Base-by-base conservation (phyloP, 1,284 basidiomycete species). In the Sporisorium iseilematis-ciliati region DNA sequence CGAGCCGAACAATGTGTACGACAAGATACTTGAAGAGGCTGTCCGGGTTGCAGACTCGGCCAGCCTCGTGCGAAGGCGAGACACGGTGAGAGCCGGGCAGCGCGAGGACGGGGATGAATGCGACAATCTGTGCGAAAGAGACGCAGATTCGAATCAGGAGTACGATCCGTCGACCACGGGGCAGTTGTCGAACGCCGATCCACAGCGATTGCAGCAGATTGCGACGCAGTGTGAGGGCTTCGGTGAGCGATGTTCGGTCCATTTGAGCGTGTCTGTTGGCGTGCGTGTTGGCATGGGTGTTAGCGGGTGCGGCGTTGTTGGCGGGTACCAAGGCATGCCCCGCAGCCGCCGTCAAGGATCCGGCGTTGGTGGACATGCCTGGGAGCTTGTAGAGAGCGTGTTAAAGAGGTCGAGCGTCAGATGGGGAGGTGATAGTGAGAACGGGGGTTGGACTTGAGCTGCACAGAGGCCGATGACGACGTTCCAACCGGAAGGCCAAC, bases 1-100 rank as follows among this genome's bases (percentile, higher is more conserved):
- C 65, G 4, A 82, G 65, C 11, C 80, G 62, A 33, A 75, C 56
- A 25, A 73, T 61, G 63, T 82, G 78, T 11, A 82, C 65, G 21
- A 74, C 45, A 12, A 82, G 62, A 21, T 74, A 82, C 48, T 78
- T 78, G 70, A 79, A 80, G 45, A 82, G 70, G 31, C 68, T 65
- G 57, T 75, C 66, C 1, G 78, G 78, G 31, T 75, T 43, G 60
- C 77, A 79, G 12, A 68, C 60, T 18, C 61, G 40, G 21, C 56
- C 67, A 10, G 48, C 14, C 49, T 65, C 54, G 45, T 67, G 58
- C 0, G 65, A 62, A 18, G 55, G 52, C 5, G 65, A 65, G 38
- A 57, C 46, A 35, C 64, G 61, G 20, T 64, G 62, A 11, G 69
- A 67, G 40, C 56, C 62, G 6, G 61, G 69, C 5, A 72, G 60